Percentiles rank a stretch among this genome's conserved stretches.
Evolutionary conservation across 164 flowering plant species (phyloP).

Genomic region (Paratinospora sagittata): DNA sequence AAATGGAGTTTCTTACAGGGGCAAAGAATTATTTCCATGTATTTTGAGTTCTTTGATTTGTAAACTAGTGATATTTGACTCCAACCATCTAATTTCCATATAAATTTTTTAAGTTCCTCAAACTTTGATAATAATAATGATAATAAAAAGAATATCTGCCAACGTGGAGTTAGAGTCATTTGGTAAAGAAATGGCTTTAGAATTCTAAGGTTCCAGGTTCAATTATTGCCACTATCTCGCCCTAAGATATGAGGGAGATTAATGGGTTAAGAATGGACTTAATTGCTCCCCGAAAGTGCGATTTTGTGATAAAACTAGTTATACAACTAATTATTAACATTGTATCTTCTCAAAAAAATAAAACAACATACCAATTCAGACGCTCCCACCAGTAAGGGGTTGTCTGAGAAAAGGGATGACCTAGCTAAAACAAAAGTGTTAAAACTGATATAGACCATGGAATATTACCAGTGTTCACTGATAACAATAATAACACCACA

Average conservation of each 20-base stretch:
- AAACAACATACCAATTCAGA: too few relatives aligned
- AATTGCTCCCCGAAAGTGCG: neutral
- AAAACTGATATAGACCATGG: too few relatives aligned
- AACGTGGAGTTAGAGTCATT: too few relatives aligned
- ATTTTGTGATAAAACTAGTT: too few relatives aligned
- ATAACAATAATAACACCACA: too few relatives aligned
- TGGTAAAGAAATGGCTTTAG: neutral
- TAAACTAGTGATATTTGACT: neutral
- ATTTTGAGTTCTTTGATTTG: neutral
- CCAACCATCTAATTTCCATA: neutral
- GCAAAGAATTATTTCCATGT: neutral
- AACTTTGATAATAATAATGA: neutral
- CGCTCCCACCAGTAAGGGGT: too few relatives aligned
- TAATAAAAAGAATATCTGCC: neutral
- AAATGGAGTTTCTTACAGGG: neutral
- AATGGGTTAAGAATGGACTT: neutral
- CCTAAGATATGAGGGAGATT: neutral
- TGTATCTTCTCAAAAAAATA: too few relatives aligned
- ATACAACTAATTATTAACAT: too few relatives aligned
- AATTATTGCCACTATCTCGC: neutral
- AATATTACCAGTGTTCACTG: too few relatives aligned
- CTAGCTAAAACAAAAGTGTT: too few relatives aligned
- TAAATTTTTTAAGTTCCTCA: neutral
- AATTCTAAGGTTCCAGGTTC: neutral
- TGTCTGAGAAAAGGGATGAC: too few relatives aligned